Evolutionary conservation across 208 protist species (phyloP), one percentile per base, ranked within the genome.

Genomic region (Crithidia brevicula): DNA sequence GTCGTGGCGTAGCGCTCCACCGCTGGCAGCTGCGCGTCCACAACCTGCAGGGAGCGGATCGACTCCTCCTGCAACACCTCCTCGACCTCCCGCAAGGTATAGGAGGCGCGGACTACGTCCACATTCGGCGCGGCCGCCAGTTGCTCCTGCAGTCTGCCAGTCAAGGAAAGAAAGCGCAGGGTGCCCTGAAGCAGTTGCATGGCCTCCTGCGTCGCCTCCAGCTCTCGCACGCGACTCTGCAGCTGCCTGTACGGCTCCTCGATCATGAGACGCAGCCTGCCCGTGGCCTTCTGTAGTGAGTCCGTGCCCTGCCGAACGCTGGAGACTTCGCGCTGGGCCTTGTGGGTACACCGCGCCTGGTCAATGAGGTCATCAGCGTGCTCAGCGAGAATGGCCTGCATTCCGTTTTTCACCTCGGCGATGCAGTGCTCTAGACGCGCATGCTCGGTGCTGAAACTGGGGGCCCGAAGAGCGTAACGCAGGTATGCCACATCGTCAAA

Each of bases 401-500:
- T 76, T 15, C 77, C 67, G 49, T 81, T 62, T 61, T 74, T 74
- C 36, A 91, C 72, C 3, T 69, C 59, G 18, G 79, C 72, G 11
- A 84, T 66, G 68, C 89, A 95, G 31, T 60, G 47, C 36, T 74
- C 43, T 8, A 95, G 76, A 1, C 90, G 84, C 1, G 65, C 60
- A 40, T 85, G 79, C 58, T 95, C 89, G 30, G 67, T 71, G 40
- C 40, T 73, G 53, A 54, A 67, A 28, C 46, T 72, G n/a, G 77
- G 38, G 10, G 72, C 56, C 57, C 90, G 90, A 38, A 96, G 77
- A 10, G 78, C 72, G 64, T 93, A 90, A 36, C 79, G 86, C 61
- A 94, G 71, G 72, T 96, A 96, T 7, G 79, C 85, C 31, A 77
- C 79, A 68, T 88, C 82, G 53, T 96, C 88, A 42, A 96, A 89